Evolutionary conservation across 257 asterid species (phyloP).

Genomic region (Phtheirospermum japonicum): DNA sequence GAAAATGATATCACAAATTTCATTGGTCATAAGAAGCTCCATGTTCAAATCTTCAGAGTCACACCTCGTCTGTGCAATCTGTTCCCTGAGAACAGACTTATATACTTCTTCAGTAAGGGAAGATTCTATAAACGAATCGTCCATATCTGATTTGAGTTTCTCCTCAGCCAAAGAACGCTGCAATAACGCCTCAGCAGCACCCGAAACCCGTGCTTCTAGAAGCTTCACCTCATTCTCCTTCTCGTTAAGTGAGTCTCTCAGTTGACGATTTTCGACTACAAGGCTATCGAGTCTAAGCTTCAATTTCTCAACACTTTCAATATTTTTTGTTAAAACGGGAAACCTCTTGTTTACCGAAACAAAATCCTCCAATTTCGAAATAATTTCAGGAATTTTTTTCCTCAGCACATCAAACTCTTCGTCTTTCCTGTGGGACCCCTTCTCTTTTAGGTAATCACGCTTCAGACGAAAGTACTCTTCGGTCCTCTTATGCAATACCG

Average conservation of each 20-base stretch:
- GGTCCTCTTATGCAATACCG: constrained; percentile 53
- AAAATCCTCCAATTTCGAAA: constrained; percentile 59
- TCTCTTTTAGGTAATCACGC: constrained; percentile 64
- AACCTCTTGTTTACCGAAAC: constrained; percentile 46
- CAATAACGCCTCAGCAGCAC: constrained; percentile 41
- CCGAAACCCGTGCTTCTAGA: constrained; percentile 56
- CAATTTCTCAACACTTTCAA: constrained; percentile 41
- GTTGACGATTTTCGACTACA: constrained; percentile 62
- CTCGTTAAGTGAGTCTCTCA: constrained; percentile 47
- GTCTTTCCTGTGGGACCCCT: constrained; percentile 58
- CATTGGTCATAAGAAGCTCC: constrained; percentile 38
- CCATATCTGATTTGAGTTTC: constrained; percentile 43
- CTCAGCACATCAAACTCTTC: constrained; percentile 63
- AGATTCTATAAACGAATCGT: constrained; percentile 50
- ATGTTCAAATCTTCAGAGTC: constrained; percentile 42
- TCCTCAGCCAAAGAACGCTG: constrained; percentile 54
- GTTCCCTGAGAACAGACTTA: constrained; percentile 50
- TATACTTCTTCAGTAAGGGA: constrained; percentile 51
- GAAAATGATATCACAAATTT: constrained; percentile 38
- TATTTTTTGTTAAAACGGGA: constrained; percentile 38
- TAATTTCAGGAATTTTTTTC: constrained; percentile 60
- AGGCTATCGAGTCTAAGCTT: constrained; percentile 51
- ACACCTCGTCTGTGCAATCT: constrained; percentile 34
- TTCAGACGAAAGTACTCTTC: constrained; percentile 59
- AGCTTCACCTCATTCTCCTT: constrained; percentile 55